Evolutionary conservation across 2,329 filamentous ascomycete genomes (phyloP).

Genomic region (Xylariaceae sp.): DNA sequence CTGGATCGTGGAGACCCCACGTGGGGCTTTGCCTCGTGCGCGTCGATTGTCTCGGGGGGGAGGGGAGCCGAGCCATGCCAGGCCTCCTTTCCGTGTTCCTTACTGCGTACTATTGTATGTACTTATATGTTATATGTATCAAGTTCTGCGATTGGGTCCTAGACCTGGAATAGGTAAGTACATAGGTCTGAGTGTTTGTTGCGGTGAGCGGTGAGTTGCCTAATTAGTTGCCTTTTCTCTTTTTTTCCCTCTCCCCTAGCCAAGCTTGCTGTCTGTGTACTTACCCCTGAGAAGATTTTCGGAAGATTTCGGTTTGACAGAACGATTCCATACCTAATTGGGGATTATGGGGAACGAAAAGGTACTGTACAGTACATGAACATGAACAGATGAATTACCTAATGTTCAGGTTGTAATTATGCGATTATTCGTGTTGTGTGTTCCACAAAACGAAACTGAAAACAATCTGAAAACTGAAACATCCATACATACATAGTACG

Average conservation of each 20-base stretch:
- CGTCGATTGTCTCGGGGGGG: background rate
- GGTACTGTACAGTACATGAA: background rate
- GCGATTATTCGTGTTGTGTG: background rate
- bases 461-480: background rate
- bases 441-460: background rate
- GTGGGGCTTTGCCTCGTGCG: background rate
- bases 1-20: background rate
- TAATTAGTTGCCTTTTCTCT: background rate
- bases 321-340: background rate
- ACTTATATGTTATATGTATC: background rate
- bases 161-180: background rate
- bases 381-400: background rate
- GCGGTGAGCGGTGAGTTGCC: background rate
- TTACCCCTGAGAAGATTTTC: background rate
- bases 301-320: background rate
- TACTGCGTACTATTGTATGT: background rate
- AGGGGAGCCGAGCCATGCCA: background rate
- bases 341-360: background rate
- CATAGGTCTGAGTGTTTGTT: background rate
- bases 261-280: too few species aligned
- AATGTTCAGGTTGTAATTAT: background rate
- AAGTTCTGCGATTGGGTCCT: background rate
- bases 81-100: background rate
- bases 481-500: conserved; percentile 2
- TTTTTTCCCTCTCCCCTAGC: too few species aligned